Percentiles rank a stretch among this genome's conserved stretches.
Conservation (phyloP, 257 asterid genomes). For the Nicotiana otophora region DNA sequence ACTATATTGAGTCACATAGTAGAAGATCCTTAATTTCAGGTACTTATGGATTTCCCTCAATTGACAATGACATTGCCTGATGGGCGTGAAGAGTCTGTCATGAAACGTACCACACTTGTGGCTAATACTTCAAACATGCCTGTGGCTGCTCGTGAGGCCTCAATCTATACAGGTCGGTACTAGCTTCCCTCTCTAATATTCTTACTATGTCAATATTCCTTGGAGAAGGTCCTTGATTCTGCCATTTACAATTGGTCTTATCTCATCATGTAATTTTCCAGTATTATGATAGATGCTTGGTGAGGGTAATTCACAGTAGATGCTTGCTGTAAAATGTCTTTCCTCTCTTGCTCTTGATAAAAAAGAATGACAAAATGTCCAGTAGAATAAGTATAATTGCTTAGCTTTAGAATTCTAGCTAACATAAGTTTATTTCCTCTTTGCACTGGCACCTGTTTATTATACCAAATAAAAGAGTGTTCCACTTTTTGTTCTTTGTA, state of each 20-base stretch:
- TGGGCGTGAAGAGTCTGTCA: constrained; percentile 99
- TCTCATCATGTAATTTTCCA: background rate
- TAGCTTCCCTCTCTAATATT: constrained; percentile 5
- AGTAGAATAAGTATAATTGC: background rate
- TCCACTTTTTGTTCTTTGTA: background rate
- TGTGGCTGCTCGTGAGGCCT: constrained; percentile 99
- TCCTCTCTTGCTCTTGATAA: background rate
- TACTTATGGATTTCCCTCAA: constrained; percentile 99
- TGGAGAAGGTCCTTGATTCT: background rate
- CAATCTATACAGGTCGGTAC: constrained; percentile 80
- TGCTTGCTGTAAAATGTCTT: background rate
- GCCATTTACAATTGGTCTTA: background rate
- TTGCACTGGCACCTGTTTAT: background rate
- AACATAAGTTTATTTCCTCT: background rate
- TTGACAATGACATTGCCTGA: constrained; percentile 98
- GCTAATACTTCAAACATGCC: constrained; percentile 99
- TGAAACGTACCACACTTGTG: constrained; percentile 99
- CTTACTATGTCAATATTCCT: background rate
- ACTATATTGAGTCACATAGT: constrained; percentile 2
- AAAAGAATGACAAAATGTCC: background rate
- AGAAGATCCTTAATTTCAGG: constrained; percentile 39
- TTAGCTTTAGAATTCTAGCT: background rate
- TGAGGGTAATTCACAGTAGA: background rate
- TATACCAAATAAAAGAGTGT: background rate
- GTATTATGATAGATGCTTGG: background rate